Evolutionary conservation across 371 early-diverging fungal species (phyloP).

Genomic region (Circinella umbellata): DNA sequence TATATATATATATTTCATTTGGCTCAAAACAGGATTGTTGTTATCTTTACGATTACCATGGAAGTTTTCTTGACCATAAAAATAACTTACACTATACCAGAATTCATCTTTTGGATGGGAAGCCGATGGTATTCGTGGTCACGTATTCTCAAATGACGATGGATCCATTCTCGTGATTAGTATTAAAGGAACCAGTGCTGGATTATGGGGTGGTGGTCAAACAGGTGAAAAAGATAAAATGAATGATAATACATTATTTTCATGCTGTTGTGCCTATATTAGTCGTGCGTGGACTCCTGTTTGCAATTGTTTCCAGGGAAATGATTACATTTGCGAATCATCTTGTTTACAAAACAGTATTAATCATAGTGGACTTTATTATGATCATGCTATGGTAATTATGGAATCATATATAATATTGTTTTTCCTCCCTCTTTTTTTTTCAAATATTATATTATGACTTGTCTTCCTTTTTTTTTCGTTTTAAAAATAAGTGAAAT

Average conservation of each 20-base stretch:
- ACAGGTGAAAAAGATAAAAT: conserved; percentile 83
- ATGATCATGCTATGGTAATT: conserved; percentile 76
- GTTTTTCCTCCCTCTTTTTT: too few relatives aligned
- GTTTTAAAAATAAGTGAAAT: not conserved
- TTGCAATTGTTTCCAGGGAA: conserved; percentile 79
- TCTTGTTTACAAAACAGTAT: conserved; percentile 69
- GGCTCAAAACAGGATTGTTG: too few relatives aligned
- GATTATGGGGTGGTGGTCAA: conserved; percentile 74
- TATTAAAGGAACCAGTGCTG: conserved; percentile 91
- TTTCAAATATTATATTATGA: too few relatives aligned
- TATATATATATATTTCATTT: too few relatives aligned
- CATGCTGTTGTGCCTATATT: conserved; percentile 95
- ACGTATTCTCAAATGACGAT: conserved; percentile 80
- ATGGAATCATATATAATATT: too few relatives aligned
- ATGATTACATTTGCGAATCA: conserved; percentile 64
- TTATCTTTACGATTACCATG: too few relatives aligned
- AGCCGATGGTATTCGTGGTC: conserved; percentile 85
- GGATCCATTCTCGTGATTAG: conserved; percentile 80
- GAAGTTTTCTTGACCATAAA: too few relatives aligned
- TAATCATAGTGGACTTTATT: conserved; percentile 75
- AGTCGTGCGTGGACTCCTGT: conserved; percentile 85
- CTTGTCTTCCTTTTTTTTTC: not conserved
- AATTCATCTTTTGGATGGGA: conserved; percentile 84
- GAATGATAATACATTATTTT: conserved; percentile 95
- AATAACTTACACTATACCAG: not conserved